Conservation (phyloP, 768 basidiomycete genomes). For the Amanita muscaria region DNA sequence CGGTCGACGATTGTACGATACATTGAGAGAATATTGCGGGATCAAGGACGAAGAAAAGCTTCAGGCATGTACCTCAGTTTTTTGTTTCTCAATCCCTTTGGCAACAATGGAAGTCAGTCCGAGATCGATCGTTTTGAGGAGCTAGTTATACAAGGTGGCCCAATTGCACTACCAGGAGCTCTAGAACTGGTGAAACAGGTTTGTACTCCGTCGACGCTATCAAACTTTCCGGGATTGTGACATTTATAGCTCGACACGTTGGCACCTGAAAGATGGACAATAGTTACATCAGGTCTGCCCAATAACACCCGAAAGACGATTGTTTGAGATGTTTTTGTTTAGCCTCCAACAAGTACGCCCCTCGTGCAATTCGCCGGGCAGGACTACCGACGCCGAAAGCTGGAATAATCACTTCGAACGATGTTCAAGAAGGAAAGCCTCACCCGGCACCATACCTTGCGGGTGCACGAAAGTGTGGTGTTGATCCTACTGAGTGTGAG, state of each 20-base stretch:
- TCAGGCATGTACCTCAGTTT: slow-evolving; percentile 33
- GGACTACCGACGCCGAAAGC: slow-evolving; percentile 48
- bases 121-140: slow-evolving; percentile 75
- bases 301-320: not conserved
- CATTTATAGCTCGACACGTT: slow-evolving; percentile 18
- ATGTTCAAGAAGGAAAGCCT: slow-evolving; percentile 73
- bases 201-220: not conserved
- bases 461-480: slow-evolving; percentile 55
- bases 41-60: slow-evolving; percentile 50
- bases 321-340: not conserved
- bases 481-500: slow-evolving; percentile 51
- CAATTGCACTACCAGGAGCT: slow-evolving; percentile 62
- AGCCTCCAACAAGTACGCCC: slow-evolving; percentile 72
- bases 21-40: slow-evolving; percentile 58
- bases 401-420: slow-evolving; percentile 67
- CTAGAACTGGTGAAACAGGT: slow-evolving; percentile 48
- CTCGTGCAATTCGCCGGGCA: slow-evolving; percentile 55
- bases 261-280: slow-evolving; percentile 54
- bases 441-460: slow-evolving; percentile 80
- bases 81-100: not conserved
- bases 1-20: slow-evolving; percentile 70
- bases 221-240: not conserved
- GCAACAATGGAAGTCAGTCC: slow-evolving; percentile 25
- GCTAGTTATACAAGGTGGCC: slow-evolving; percentile 57
- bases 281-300: slow-evolving; percentile 67